Percentiles rank a stretch among this genome's conserved stretches.
Evolutionary conservation across 1,284 basidiomycete species (phyloP).

Genomic region (Malassezia nana): DNA sequence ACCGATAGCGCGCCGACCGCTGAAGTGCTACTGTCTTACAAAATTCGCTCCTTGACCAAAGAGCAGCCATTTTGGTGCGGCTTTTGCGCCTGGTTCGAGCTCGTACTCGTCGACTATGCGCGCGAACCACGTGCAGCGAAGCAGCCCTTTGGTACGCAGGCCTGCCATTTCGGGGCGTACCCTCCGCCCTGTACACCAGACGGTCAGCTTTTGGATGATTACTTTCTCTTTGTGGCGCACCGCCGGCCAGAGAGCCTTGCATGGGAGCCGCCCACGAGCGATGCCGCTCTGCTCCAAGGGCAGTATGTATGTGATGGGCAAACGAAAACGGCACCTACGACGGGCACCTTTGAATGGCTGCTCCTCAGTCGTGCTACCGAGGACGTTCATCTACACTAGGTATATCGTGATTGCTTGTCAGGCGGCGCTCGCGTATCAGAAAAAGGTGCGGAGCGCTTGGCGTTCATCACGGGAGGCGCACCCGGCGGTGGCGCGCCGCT

Average conservation of each 20-base stretch:
- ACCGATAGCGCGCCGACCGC: slow-evolving; percentile 11
- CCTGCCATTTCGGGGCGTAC: background rate
- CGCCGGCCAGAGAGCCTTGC: background rate
- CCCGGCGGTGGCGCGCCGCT: background rate
- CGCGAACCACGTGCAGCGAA: background rate
- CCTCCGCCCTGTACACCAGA: slow-evolving; percentile 5
- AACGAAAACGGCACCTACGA: slow-evolving; percentile 6
- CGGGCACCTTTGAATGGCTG: slow-evolving; percentile 33
- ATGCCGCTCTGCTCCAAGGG: slow-evolving; percentile 23
- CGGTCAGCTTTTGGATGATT: slow-evolving; percentile 17
- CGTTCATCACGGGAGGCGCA: background rate
- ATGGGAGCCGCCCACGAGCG: slow-evolving; percentile 19
- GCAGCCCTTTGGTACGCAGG: slow-evolving; percentile 1
- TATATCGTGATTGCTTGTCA: slow-evolving; percentile 1
- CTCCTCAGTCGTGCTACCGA: slow-evolving; percentile 17
- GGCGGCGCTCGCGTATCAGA: background rate
- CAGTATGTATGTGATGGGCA: slow-evolving; percentile 15
- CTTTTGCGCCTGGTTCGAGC: slow-evolving; percentile 71
- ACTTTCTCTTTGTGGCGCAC: slow-evolving; percentile 8
- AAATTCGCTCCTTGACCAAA: slow-evolving; percentile 64
- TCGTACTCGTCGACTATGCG: slow-evolving; percentile 53
- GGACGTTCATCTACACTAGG: slow-evolving; percentile 8
- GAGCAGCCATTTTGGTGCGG: slow-evolving; percentile 71
- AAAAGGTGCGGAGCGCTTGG: background rate
- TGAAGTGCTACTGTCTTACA: slow-evolving; percentile 52